Base-by-base conservation (phyloP, 345 rosid species). In the Lumnitzera littorea region DNA sequence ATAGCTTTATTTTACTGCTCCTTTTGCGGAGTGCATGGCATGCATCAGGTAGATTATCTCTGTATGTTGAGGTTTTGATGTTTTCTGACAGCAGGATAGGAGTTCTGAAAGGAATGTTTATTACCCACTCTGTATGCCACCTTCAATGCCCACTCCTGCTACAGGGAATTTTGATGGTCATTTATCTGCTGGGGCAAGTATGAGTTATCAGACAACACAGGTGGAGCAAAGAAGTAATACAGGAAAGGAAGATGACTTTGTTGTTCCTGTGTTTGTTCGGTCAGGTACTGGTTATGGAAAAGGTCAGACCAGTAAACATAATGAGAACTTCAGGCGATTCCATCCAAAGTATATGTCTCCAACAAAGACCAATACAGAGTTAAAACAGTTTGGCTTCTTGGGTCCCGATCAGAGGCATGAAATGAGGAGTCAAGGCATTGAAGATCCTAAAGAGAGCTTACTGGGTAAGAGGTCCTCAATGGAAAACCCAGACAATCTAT, bases 201-300 rank as follows among this genome's bases (percentile, higher is more conserved):
- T 53, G 67, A 78, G 66, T 54, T 49, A 61, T 67, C 61, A 80
- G 24, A 25, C 64, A 59, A 53, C 65, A 48, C 74, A 43, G 13
- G 65, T 62, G 67, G 81, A 68, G 47, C 79, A 73, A 76, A 74
- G 67, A 61, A 83, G 76, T 70, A 75, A 70, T 61, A 58, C 57
- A 2, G 77, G 80, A 51, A 88, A 85, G 67, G 96, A 84, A 65
- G 96, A 84, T 58, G 95, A 87, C 72, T 91, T 81, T 47, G 72
- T 64, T 13, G 98, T 91, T 74, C 91, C 96, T 4, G 85, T 87
- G 25, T 87, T 61, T 69, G 56, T 73, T 56, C 81, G 70, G 46
- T 74, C 86, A 0, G 79, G 68, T 70, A 58, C 15, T 10, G 75
- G 31, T 51, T 82, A 68, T 57, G 55, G 46, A 14, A 80, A 64